phyloP scores from a whole-genome alignment of 164 flowering plant species.

The Chimonanthus praecox region DNA sequence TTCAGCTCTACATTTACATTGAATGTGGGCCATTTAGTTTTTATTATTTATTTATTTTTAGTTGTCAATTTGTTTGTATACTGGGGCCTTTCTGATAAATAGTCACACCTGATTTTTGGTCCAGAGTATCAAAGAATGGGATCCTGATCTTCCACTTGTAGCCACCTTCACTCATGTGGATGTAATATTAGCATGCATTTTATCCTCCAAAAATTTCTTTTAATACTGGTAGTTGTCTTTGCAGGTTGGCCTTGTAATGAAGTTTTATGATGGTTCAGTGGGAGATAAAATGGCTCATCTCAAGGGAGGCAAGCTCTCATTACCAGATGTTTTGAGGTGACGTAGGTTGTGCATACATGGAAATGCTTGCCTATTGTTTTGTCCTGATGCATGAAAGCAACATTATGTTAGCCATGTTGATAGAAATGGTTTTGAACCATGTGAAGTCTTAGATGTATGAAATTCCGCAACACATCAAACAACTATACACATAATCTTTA shows the following conservation, averaged over 20 bases:
- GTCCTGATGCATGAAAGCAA: neutral
- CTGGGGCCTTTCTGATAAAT: neutral
- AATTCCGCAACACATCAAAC: neutral
- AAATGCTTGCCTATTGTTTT: neutral
- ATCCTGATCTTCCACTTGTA: neutral
- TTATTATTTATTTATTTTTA: too few relatives aligned
- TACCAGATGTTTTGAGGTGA: constrained; percentile 77
- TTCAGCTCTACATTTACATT: neutral
- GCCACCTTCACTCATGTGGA: too few relatives aligned
- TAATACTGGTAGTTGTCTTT: neutral
- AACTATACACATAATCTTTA: neutral
- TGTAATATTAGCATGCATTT: neutral
- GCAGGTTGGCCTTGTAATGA: constrained; percentile 77
- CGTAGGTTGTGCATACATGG: constrained; percentile 1
- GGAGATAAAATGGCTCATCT: constrained; percentile 73
- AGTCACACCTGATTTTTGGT: neutral
- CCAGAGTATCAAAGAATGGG: neutral
- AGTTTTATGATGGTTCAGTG: constrained; percentile 82
- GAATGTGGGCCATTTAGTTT: neutral
- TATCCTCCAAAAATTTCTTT: neutral
- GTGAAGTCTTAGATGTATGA: neutral
- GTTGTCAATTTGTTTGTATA: neutral
- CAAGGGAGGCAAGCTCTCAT: constrained; percentile 61
- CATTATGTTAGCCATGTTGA: neutral
- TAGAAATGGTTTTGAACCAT: neutral